phyloP scores from a whole-genome alignment of 2,329 filamentous ascomycete genomes.

The Aspergillus uvarum region DNA sequence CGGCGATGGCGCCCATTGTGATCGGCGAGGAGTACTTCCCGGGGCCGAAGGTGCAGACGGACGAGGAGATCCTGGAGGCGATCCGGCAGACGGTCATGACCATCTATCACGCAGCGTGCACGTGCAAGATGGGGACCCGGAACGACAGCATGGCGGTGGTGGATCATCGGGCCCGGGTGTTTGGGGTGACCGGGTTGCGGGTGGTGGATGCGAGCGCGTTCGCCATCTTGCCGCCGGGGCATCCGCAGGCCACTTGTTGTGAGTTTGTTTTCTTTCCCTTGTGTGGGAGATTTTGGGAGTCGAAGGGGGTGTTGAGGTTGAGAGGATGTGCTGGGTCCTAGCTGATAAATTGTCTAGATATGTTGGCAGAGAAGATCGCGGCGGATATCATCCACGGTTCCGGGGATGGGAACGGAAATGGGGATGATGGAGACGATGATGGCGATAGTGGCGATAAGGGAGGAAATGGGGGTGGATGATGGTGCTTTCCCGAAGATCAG shows the following conservation, averaged over 20 bases:
- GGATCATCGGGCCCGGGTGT: conserved; percentile 32
- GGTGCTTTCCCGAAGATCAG: no score
- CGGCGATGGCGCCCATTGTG: conserved; percentile 20
- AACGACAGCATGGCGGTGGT: conserved; percentile 36
- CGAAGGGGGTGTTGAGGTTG: background rate
- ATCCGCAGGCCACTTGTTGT: conserved; percentile 10
- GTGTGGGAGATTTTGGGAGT: no score
- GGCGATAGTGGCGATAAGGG: background rate
- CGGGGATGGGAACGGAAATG: background rate
- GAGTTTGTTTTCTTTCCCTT: background rate
- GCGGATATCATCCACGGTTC: conserved; percentile 7
- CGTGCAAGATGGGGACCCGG: conserved; percentile 41
- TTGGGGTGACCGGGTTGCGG: conserved; percentile 24
- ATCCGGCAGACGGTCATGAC: conserved; percentile 28
- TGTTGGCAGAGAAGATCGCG: conserved; percentile 16
- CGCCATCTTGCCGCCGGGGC: conserved; percentile 10
- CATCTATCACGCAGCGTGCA: conserved; percentile 36
- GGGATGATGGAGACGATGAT: background rate
- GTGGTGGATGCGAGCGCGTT: conserved; percentile 14
- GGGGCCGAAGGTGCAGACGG: conserved; percentile 38
- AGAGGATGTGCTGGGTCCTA: no score
- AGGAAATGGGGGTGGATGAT: background rate
- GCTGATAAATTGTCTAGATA: background rate
- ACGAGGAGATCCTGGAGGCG: conserved; percentile 42
- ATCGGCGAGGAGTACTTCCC: conserved; percentile 36